Conservation (phyloP, 2,329 filamentous ascomycete species). For the Pyricularia pennisetigena region DNA sequence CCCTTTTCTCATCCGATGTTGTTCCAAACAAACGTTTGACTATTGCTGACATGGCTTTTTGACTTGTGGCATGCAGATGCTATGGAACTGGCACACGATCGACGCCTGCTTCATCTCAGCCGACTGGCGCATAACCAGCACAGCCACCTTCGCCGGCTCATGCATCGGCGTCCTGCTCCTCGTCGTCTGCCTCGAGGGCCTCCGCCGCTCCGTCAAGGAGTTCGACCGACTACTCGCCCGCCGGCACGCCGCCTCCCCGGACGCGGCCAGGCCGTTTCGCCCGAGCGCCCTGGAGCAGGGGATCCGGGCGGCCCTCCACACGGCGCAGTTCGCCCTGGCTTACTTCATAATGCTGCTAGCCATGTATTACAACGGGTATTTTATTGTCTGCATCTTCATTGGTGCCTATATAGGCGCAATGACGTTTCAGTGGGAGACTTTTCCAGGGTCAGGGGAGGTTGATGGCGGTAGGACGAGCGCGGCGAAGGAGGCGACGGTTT, state of each 20-base stretch:
- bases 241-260: slow-evolving; percentile 25
- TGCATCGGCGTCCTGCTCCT: slow-evolving; percentile 73
- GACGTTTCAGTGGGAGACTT: slow-evolving; percentile 60
- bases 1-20: slow-evolving; percentile 7
- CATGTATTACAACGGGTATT: slow-evolving; percentile 60
- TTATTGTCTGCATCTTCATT: slow-evolving; percentile 74
- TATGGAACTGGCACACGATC: slow-evolving; percentile 71
- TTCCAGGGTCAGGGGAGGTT: slow-evolving; percentile 18
- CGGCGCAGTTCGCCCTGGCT: slow-evolving; percentile 61
- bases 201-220: slow-evolving; percentile 61
- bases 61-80: slow-evolving; percentile 44
- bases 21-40: slow-evolving; percentile 2
- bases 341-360: slow-evolving; percentile 71
- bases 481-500: slow-evolving; percentile 16
- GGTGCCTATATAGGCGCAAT: slow-evolving; percentile 66
- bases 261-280: slow-evolving; percentile 25
- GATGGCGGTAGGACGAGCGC: slow-evolving; percentile 12
- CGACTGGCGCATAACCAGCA: slow-evolving; percentile 60
- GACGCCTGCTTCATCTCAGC: slow-evolving; percentile 62
- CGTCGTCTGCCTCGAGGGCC: slow-evolving; percentile 59
- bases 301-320: slow-evolving; percentile 56
- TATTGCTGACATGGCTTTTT: neutral
- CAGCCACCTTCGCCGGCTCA: slow-evolving; percentile 65
- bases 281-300: slow-evolving; percentile 57
- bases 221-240: slow-evolving; percentile 59